phyloP scores from a whole-genome alignment of 768 basidiomycete species.

The Russula brevipes region DNA sequence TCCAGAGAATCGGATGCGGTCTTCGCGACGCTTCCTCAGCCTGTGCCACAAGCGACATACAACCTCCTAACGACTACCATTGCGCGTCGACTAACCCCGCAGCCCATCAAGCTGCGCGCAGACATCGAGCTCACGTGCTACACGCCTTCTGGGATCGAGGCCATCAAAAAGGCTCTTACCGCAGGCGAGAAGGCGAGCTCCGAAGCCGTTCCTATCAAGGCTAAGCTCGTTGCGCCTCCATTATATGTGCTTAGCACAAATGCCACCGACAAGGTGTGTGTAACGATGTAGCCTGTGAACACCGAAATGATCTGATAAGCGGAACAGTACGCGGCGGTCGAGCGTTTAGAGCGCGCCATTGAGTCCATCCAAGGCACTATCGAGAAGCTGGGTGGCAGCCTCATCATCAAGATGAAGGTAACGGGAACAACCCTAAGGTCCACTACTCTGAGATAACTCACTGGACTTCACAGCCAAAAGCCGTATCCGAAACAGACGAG shows the following conservation, averaged over 20 bases:
- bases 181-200: slow-evolving; percentile 86
- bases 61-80: slow-evolving; percentile 73
- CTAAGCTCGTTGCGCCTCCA: slow-evolving; percentile 93
- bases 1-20: slow-evolving; percentile 70
- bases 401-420: slow-evolving; percentile 97
- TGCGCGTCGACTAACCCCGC: slow-evolving; percentile 91
- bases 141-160: slow-evolving; percentile 91
- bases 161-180: slow-evolving; percentile 86
- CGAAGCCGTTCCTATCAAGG: slow-evolving; percentile 92
- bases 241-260: slow-evolving; percentile 95
- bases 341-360: slow-evolving; percentile 89
- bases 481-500: slow-evolving; percentile 95
- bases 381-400: slow-evolving; percentile 74
- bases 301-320: background rate
- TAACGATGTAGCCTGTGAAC: background rate
- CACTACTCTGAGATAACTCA: background rate
- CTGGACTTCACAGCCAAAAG: slow-evolving; percentile 69
- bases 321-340: slow-evolving; percentile 77
- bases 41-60: slow-evolving; percentile 52
- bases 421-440: slow-evolving; percentile 14
- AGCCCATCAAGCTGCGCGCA: slow-evolving; percentile 97
- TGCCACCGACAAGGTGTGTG: slow-evolving; percentile 84
- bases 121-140: slow-evolving; percentile 98
- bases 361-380: slow-evolving; percentile 85
- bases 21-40: slow-evolving; percentile 62